These are phyloP conservation scores for Delonix regia DNA, from an alignment of 306 rosid species.

Conservation along the genomic window DNA sequence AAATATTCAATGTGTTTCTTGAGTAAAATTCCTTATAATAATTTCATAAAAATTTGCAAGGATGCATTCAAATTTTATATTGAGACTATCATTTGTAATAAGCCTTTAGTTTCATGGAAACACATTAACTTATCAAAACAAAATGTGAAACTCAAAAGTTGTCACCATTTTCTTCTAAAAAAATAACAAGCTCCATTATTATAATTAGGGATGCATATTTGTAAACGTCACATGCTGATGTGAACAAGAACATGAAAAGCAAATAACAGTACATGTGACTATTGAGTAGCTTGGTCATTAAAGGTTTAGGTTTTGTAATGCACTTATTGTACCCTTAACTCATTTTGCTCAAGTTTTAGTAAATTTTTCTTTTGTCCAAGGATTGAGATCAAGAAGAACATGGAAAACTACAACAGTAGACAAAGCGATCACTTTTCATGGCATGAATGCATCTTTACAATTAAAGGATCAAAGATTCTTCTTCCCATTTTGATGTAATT, in stretches of 20 bases:
- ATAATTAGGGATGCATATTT: conserved; percentile 20
- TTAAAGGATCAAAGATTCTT: neutral
- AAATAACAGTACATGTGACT: conserved; percentile 4
- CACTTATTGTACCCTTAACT: conserved; percentile 65
- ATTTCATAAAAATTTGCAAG: neutral
- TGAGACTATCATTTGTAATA: neutral
- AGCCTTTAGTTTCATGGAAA: neutral
- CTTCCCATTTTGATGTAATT: neutral
- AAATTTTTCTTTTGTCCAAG: conserved; percentile 56
- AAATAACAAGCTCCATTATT: conserved; percentile 1
- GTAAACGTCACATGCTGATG: conserved; percentile 7
- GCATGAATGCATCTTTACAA: neutral
- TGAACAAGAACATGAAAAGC: neutral
- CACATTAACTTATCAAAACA: neutral
- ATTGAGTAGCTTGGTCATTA: neutral
- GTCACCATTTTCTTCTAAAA: conserved; percentile 18
- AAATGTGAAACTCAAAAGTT: conserved; percentile 20
- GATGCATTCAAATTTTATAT: neutral
- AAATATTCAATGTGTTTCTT: neutral
- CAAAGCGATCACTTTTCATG: neutral
- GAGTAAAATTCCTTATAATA: neutral
- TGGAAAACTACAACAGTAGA: neutral
- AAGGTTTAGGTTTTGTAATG: conserved; percentile 19
- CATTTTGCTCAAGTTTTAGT: conserved; percentile 62
- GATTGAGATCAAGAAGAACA: conserved; percentile 26